These are phyloP conservation scores for Acacia concinna DNA, from an alignment of 331 rosid genomes.

Conservation along the genomic window DNA sequence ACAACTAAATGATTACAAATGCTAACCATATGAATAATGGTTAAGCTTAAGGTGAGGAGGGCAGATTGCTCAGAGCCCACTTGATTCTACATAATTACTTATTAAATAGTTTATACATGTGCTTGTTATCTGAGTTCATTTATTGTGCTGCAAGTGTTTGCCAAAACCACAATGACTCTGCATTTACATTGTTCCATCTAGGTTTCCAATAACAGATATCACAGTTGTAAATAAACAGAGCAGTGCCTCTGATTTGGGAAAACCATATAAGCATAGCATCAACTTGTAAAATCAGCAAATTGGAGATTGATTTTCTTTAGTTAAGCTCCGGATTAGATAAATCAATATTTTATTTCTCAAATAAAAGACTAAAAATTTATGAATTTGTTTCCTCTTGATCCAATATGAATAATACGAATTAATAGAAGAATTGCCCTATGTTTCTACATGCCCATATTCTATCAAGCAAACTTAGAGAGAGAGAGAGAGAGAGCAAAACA, in stretches of 20 bases:
- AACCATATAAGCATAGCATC: neutral
- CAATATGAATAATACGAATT: neutral
- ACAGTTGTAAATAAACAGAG: neutral
- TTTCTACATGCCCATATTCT: neutral
- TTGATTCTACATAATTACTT: slow-evolving; percentile 1
- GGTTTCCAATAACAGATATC: neutral
- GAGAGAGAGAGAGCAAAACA: neutral
- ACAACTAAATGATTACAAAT: slow-evolving; percentile 6
- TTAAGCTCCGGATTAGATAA: neutral
- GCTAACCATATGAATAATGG: slow-evolving; percentile 14
- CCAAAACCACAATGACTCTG: neutral
- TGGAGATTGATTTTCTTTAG: neutral
- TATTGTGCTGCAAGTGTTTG: neutral
- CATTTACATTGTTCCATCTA: neutral
- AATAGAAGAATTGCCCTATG: neutral
- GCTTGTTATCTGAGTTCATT: neutral
- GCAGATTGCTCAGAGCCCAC: slow-evolving; percentile 10
- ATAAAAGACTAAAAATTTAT: too few species aligned
- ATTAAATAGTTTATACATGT: neutral
- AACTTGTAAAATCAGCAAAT: neutral
- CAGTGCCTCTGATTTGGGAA: neutral
- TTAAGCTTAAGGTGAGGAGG: slow-evolving; percentile 8
- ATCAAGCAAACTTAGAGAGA: too few species aligned
- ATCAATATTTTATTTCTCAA: too few species aligned
- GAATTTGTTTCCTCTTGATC: too few species aligned